Conservation (phyloP, 2,329 filamentous ascomycete species). For the Fusarium tanahbumbuense region DNA sequence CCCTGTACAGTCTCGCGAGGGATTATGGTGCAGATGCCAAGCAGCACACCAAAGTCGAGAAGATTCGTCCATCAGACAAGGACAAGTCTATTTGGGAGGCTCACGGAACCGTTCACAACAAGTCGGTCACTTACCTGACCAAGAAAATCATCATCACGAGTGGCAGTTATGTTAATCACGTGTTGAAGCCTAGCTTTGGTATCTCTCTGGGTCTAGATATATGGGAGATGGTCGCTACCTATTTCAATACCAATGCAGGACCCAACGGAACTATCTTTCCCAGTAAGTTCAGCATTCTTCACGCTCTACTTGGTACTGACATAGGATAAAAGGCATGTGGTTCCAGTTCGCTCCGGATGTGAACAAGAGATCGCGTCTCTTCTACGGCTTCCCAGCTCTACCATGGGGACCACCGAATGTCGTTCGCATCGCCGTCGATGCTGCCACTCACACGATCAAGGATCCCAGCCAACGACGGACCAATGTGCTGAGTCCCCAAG, state of each 20-base stretch:
- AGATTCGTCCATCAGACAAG: constrained; percentile 3
- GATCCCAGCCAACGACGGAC: constrained; percentile 15
- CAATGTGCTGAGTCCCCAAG: constrained; percentile 5
- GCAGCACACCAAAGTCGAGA: constrained; percentile 22
- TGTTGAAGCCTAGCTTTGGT: constrained; percentile 23
- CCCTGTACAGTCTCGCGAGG: constrained; percentile 13
- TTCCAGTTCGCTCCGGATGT: constrained; percentile 22
- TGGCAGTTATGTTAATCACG: constrained; percentile 27
- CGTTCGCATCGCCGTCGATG: constrained; percentile 30
- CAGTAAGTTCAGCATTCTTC: background rate
- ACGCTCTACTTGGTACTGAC: background rate
- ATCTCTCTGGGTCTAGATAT: constrained; percentile 28
- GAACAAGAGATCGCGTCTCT: constrained; percentile 18
- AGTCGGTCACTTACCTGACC: background rate
- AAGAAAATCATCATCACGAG: constrained; percentile 26
- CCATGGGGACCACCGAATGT: constrained; percentile 31
- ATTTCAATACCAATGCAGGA: constrained; percentile 32
- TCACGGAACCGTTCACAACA: background rate
- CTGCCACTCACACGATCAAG: constrained; percentile 18
- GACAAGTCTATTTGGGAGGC: constrained; percentile 21
- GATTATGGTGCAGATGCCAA: constrained; percentile 24
- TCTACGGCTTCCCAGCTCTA: constrained; percentile 28
- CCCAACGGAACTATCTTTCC: constrained; percentile 32
- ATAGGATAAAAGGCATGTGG: constrained; percentile 14
- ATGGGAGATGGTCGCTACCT: constrained; percentile 36